Evolutionary conservation across 148 eudicot genomes (phyloP).

Genomic region (Chenopodium formosanum): DNA sequence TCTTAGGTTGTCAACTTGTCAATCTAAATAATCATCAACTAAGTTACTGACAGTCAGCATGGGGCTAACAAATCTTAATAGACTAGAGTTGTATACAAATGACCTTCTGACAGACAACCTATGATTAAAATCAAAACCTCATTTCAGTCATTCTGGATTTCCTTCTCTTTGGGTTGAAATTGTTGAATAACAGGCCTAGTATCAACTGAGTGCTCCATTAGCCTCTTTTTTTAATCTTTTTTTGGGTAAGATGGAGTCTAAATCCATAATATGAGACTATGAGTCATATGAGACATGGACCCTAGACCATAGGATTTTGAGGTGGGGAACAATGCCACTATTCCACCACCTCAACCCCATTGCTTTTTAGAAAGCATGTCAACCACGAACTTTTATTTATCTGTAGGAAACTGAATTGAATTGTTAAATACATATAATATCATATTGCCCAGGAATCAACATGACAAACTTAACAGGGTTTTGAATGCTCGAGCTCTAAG

Average conservation of each 20-base stretch:
- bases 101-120: not conserved
- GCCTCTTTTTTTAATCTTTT: not conserved
- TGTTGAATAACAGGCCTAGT: not conserved
- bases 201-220: not conserved
- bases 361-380: not conserved
- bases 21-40: not conserved
- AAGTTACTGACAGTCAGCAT: not conserved
- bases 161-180: not conserved
- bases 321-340: no score
- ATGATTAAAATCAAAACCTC: not conserved
- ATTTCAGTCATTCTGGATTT: not conserved
- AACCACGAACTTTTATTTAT: not conserved
- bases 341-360: no score
- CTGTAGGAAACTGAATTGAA: not conserved
- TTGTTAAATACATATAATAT: not conserved
- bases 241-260: no score
- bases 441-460: not conserved
- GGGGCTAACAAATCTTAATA: not conserved
- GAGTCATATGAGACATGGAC: no score
- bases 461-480: not conserved
- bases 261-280: no score
- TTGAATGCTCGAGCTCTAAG: not conserved
- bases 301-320: no score
- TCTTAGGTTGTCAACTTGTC: not conserved
- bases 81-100: not conserved